Evolutionary conservation across 805 yeast genomes (phyloP).

Genomic region (Zygoascus ofunaensis): DNA sequence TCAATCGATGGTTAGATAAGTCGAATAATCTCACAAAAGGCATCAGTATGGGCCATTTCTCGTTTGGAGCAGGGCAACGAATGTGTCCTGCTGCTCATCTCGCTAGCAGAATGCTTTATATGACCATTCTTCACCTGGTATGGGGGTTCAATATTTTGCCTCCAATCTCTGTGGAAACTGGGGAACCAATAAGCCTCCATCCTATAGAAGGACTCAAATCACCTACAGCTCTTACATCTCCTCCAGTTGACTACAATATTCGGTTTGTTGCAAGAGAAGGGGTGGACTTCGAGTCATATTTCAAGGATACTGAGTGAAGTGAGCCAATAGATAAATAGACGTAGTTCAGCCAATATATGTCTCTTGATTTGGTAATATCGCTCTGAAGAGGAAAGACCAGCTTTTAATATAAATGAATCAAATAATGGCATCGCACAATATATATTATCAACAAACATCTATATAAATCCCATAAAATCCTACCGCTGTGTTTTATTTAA

Average conservation of each 20-base stretch:
- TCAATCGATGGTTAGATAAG: constrained; percentile 8
- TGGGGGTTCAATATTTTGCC: constrained; percentile 38
- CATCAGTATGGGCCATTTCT: constrained; percentile 9
- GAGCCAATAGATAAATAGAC: no score
- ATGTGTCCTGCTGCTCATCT: constrained; percentile 59
- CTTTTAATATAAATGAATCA: not conserved
- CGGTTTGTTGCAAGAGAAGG: constrained; percentile 19
- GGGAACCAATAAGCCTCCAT: constrained; percentile 12
- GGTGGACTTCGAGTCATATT: no score
- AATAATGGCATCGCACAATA: no score
- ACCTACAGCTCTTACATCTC: constrained; percentile 20
- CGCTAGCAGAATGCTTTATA: constrained; percentile 54
- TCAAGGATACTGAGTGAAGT: no score
- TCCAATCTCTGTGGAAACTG: constrained; percentile 11
- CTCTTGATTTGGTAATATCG: no score
- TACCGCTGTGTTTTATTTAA: no score
- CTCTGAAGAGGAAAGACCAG: no score
- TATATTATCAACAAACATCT: not conserved
- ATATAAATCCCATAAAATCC: not conserved
- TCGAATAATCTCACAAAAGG: not conserved
- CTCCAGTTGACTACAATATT: constrained; percentile 18
- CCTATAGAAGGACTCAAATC: constrained; percentile 19
- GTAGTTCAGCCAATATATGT: no score
- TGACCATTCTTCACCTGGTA: constrained; percentile 43
- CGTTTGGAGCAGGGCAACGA: constrained; percentile 53